Evolutionary conservation across 441 rosid species (phyloP), one percentile per base, ranked within the genome.

Genomic region (Geranium incanum): DNA sequence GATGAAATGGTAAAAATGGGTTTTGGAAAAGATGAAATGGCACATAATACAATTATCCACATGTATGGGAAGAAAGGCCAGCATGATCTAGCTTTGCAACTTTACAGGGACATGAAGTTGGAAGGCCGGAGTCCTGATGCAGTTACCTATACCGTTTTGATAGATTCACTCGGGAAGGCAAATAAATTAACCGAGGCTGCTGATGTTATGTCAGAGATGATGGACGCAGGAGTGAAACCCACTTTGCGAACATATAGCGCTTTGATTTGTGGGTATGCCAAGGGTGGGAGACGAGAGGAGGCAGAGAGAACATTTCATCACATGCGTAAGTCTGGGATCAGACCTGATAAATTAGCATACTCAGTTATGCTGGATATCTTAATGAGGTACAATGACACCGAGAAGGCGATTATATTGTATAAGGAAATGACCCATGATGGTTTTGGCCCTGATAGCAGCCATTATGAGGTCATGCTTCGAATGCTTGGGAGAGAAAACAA

Each of bases 61-160:
- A 94, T 94, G 99, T 85, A 91, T 77, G 99, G 99, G 68, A 92
- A 89, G 86, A 88, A 86, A 77, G 97, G 99, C 28, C 87, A 82
- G 73, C 83, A 78, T 79, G 92, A 87, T 64, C 72, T 90, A 33
- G 97, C 89, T 45, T 74, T 90, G 68, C 82, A 89, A 79, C 89
- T 88, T 78, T 94, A 86, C 75, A 81, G 79, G 78, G 91, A 87
- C 81, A 92, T 94, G 99, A 87, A 88, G 83, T 80, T 81, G 68
- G 84, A 86, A 0, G 91, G 95, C 65, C 76, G 81, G 71, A 89
- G 67, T 74, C 97, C 99, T 23, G 99, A 94, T 87, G 97, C 85
- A 4, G 82, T 94, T 75, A 92, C 99, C 57, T 94, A 89, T 76
- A 92, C 99, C 23, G 86, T 90, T 75, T 82, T 94, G 80, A 89